These are phyloP conservation scores for Xylaria venustula DNA, from an alignment of 495 filamentous ascomycete genomes.

Conservation along the genomic window DNA sequence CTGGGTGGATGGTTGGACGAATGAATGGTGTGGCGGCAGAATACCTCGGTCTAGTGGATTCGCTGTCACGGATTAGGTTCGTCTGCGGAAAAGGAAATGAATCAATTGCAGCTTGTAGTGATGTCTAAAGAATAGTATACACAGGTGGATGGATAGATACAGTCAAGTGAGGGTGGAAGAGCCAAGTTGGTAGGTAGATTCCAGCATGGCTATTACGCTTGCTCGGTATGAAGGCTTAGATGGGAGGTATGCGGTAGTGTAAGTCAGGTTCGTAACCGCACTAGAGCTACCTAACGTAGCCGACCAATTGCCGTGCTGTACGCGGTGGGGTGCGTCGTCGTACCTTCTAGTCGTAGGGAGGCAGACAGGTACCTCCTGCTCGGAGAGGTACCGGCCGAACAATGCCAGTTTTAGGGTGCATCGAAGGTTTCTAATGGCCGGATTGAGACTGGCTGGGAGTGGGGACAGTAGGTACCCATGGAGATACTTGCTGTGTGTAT, in stretches of 20 bases:
- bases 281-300: not conserved
- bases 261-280: slow-evolving; percentile 11
- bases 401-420: not conserved
- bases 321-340: too few relatives aligned
- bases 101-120: slow-evolving; percentile 10
- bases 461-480: too few relatives aligned
- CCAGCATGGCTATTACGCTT: not conserved
- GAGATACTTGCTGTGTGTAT: too few relatives aligned
- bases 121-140: slow-evolving; percentile 15
- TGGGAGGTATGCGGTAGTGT: slow-evolving; percentile 19
- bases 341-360: too few relatives aligned
- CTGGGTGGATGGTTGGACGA: not conserved
- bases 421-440: slow-evolving; percentile 18
- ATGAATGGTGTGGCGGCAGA: not conserved
- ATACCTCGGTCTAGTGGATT: not conserved
- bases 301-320: too few relatives aligned
- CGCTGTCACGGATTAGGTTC: not conserved
- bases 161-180: not conserved
- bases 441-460: slow-evolving; percentile 23
- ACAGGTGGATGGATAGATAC: slow-evolving; percentile 2
- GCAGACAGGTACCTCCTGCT: not conserved
- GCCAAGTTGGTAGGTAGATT: not conserved
- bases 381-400: too few relatives aligned
- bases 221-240: slow-evolving; percentile 18
- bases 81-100: slow-evolving; percentile 11